Evolutionary conservation across 176 grass and related monocot genomes (phyloP), one percentile per base, ranked within the genome.

Genomic region (Neostapfia colusana): DNA sequence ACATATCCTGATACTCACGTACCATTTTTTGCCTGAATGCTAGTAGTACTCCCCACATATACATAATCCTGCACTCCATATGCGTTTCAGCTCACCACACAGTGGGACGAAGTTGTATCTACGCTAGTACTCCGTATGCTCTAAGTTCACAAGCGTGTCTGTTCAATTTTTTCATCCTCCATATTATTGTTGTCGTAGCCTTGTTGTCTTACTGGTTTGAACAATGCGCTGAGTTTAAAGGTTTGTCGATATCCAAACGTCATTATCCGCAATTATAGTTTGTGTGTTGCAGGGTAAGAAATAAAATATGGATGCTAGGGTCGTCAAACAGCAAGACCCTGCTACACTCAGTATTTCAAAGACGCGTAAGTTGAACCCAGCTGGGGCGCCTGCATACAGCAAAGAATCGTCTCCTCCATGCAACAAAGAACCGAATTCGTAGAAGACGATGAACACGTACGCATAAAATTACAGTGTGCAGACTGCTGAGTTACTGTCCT

Each of bases 381-480:
- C n/a, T n/a, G n/a, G 11, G 44, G 44, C 45, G 16, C 45, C 43
- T 13, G 15, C 14, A 3, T 12, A 49, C 5, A 5, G 16, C 46
- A 1, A 51, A 6, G n/a, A 17, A 17, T 53, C 50, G 50, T 53
- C 6, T 8, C 13, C 45, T 48, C 45, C 45, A n/a, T n/a, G n/a
- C n/a, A 48, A 10, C 42, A 44, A 44, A 44, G 31, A 10, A 13
- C 42, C 42, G 42, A 1, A 16, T 40, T 14, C 9, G 31, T 31
- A 0, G 10, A 45, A 65, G 20, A 21, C 23, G 44, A 63, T 53
- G 10, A 7, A 0, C 42, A 48, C 45, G 43, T 48, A 41, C 8
- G 55, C 73, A 70, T 42, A 63, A 63, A 84, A 84, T 84, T 71
- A 84, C 65, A 21, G 73, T 11, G 5, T 51, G 9, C 27, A 2